Evolutionary conservation across 208 protist genomes (phyloP), one percentile per base, ranked within the genome.

Genomic region (Zelonia costaricensis): DNA sequence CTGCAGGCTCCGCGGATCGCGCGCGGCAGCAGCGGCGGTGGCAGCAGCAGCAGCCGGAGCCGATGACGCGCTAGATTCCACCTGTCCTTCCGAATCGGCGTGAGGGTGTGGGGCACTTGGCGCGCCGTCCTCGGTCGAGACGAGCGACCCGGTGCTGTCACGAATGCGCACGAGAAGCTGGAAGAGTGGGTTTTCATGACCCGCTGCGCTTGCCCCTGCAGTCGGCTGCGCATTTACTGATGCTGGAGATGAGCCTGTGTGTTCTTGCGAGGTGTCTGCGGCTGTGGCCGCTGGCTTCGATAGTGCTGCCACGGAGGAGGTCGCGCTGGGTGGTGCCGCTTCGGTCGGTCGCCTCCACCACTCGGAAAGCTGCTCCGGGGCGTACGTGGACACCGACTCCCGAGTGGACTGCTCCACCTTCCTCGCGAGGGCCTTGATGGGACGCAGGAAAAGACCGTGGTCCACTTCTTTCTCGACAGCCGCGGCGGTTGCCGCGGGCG

Each of bases 1-100:
- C 45, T 71, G 67, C 27, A 78, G 27, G 35, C 52, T 59, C 8
- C 54, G 59, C 4, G 51, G 16, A 16, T 68, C 63, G 6, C 52
- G 61, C 33, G 54, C 23, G n/a, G 40, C 5, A 9, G 28, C 46
- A 1, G n/a, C 30, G 43, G n/a, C n/a, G n/a, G n/a, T n/a, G n/a
- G n/a, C n/a, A n/a, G n/a, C n/a, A n/a, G n/a, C n/a, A n/a, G n/a
- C n/a, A n/a, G n/a, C n/a, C n/a, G n/a, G n/a, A n/a, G n/a, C n/a
- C n/a, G n/a, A n/a, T n/a, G n/a, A n/a, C n/a, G n/a, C n/a, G n/a
- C n/a, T n/a, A n/a, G n/a, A n/a, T n/a, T n/a, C n/a, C n/a, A n/a
- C n/a, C n/a, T n/a, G n/a, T n/a, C n/a, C n/a, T n/a, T n/a, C n/a
- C n/a, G n/a, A n/a, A n/a, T n/a, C n/a, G n/a, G n/a, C n/a, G n/a